Conservation (phyloP, 805 yeast species). For the Suhomyces sp. region DNA sequence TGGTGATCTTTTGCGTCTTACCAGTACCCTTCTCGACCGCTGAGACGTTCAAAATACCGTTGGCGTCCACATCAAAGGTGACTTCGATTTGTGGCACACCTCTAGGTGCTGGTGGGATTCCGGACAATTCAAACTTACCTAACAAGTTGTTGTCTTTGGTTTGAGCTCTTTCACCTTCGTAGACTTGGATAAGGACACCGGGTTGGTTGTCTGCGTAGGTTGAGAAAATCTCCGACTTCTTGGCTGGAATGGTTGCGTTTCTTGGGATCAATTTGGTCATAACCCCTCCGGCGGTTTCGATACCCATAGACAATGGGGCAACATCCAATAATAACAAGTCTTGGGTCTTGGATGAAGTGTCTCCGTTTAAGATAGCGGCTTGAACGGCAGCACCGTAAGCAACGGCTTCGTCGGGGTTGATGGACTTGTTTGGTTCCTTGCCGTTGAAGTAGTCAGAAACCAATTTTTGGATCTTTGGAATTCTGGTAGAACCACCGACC, state of each 20-base stretch:
- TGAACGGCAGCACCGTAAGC: conserved; percentile 99
- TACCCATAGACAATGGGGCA: conserved; percentile 91
- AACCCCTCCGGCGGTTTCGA: conserved; percentile 96
- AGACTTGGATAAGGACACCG: conserved; percentile 90
- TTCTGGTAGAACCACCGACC: conserved; percentile 99
- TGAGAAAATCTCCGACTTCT: conserved; percentile 91
- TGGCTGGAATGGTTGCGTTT: conserved; percentile 94
- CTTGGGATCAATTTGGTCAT: conserved; percentile 94
- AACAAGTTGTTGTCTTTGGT: conserved; percentile 89
- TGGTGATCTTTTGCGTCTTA: conserved; percentile 84
- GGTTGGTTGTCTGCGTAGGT: conserved; percentile 97
- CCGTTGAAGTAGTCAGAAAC: conserved; percentile 88
- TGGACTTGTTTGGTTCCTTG: conserved; percentile 94
- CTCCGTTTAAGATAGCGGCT: conserved; percentile 97
- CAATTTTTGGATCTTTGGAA: conserved; percentile 95
- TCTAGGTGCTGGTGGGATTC: conserved; percentile 89
- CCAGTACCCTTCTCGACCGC: conserved; percentile 96
- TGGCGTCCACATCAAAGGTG: conserved; percentile 83
- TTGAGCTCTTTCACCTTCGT: conserved; percentile 94
- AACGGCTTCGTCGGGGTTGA: conserved; percentile 99
- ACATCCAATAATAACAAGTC: conserved; percentile 76
- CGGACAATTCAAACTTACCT: conserved; percentile 82
- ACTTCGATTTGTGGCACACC: conserved; percentile 91
- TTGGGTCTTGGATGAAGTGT: conserved; percentile 47
- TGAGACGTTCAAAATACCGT: conserved; percentile 80